phyloP scores from a whole-genome alignment of 345 rosid species.

The Reutealis trisperma region DNA sequence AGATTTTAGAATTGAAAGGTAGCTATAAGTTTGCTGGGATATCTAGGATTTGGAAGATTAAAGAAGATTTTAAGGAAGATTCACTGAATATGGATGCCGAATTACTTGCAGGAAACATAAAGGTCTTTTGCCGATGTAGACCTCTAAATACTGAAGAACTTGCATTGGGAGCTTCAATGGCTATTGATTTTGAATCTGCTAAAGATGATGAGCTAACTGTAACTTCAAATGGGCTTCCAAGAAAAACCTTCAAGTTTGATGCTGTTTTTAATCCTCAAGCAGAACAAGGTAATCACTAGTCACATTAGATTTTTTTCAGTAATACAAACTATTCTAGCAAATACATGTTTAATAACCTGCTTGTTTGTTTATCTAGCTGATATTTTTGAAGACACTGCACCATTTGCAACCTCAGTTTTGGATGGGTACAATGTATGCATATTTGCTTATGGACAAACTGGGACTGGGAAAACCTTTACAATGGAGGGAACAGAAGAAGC shows the following conservation, averaged over 20 bases:
- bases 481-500: slow-evolving; percentile 89
- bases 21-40: slow-evolving; percentile 15
- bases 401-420: slow-evolving; percentile 83
- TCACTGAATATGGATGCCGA: slow-evolving; percentile 15
- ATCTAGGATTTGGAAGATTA: slow-evolving; percentile 13
- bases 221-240: slow-evolving; percentile 75
- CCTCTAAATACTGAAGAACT: slow-evolving; percentile 74
- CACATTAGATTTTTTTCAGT: neutral
- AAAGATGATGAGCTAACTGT: slow-evolving; percentile 82
- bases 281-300: slow-evolving; percentile 66
- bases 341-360: neutral
- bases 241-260: slow-evolving; percentile 80
- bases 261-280: slow-evolving; percentile 88
- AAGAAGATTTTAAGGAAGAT: slow-evolving; percentile 7
- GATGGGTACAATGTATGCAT: slow-evolving; percentile 98
- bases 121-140: slow-evolving; percentile 94
- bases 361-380: slow-evolving; percentile 51
- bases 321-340: neutral
- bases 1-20: slow-evolving; percentile 94
- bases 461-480: slow-evolving; percentile 89
- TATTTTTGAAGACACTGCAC: slow-evolving; percentile 85
- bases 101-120: slow-evolving; percentile 76
- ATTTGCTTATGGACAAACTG: slow-evolving; percentile 97
- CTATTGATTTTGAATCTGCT: slow-evolving; percentile 76
- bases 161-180: slow-evolving; percentile 58